A percentile compares a stretch with the other conserved stretches of the same genome.
These are phyloP conservation scores for Grosmannia clavigera DNA, from an alignment of 2,329 filamentous ascomycete species.

Conservation along the genomic window DNA sequence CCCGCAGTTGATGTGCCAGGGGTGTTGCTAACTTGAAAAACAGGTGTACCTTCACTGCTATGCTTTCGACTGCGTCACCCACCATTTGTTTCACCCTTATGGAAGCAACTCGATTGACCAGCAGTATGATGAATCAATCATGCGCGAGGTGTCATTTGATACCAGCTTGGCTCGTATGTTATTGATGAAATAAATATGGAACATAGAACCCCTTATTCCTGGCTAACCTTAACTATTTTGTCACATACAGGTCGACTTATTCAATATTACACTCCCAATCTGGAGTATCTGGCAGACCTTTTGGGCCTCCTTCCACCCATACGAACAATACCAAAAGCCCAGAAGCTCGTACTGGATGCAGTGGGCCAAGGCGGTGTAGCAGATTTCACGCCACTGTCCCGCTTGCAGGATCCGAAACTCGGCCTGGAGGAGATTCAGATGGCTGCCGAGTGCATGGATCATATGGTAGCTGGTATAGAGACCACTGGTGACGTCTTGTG, in stretches of 20 bases:
- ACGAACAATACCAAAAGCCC: neutral
- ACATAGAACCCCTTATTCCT: too few relatives aligned
- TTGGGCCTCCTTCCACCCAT: neutral
- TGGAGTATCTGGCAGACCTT: neutral
- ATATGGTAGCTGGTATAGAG: slow-evolving; percentile 60
- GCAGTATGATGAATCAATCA: neutral
- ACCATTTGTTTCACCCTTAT: slow-evolving; percentile 55
- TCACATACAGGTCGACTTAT: neutral
- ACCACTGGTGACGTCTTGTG: slow-evolving; percentile 60
- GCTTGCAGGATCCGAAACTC: slow-evolving; percentile 31
- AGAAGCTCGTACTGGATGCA: neutral
- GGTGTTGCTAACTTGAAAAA: too few relatives aligned
- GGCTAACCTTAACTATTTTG: too few relatives aligned
- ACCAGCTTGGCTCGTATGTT: neutral
- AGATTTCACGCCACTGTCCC: slow-evolving; percentile 44
- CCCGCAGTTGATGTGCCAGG: too few relatives aligned
- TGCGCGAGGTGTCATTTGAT: neutral
- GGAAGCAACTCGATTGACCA: slow-evolving; percentile 45
- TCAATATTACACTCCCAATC: neutral
- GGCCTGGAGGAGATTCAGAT: slow-evolving; percentile 39
- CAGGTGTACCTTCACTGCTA: slow-evolving; percentile 42
- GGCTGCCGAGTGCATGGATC: slow-evolving; percentile 57
- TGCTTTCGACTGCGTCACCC: slow-evolving; percentile 55
- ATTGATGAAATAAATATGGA: too few relatives aligned
- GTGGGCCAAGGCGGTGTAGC: slow-evolving; percentile 23